Evolutionary conservation across 2,329 filamentous ascomycete species (phyloP), one percentile per base, ranked within the genome.

Genomic region (Bipolaris bicolor): DNA sequence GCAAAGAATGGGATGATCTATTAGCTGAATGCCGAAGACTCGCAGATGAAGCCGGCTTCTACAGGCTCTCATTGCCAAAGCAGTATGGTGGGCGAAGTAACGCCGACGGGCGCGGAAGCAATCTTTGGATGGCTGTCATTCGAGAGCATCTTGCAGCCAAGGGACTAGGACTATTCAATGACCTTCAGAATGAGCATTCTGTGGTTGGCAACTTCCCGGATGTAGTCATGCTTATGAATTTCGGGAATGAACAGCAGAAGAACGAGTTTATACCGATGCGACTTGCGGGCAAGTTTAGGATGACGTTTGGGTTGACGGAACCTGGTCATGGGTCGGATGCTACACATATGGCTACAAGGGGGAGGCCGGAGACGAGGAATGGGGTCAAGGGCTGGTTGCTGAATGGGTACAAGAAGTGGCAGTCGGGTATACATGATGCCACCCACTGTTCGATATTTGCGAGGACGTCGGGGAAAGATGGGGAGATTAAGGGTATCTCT

Each of bases 391-490:
- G 81, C 6, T 87, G 80, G 76, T 46, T 82, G 63, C 81, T 88
- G 64, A 83, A 82, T 45, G 86, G 86, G 3, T 78, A 76, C 46
- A 88, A 89, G 76, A 86, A 84, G 73, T 89, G 86, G 86, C 86
- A 88, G 77, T 87, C 84, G 1, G 85, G 85, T 2, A 85, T 86
- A 73, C 85, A 88, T 65, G 76, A 77, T 56, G 85, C 84, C 18
- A 88, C 85, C 2, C 85, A 88, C 71, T 84, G 84, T 66, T 81
- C 88, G 29, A 76, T 88, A 37, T 88, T 88, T 64, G 86, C 86
- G 15, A 78, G 86, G 7, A 88, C 85, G 0, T 79, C 79, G 13
- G 84, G 84, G 2, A 76, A 79, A 47, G 69, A 81, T 18, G 86
- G 86, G 0, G 79, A 82, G 4, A 77, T 82, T 0, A 78, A 76